Base-by-base conservation (phyloP, 345 rosid species). In the Populus tremula region DNA sequence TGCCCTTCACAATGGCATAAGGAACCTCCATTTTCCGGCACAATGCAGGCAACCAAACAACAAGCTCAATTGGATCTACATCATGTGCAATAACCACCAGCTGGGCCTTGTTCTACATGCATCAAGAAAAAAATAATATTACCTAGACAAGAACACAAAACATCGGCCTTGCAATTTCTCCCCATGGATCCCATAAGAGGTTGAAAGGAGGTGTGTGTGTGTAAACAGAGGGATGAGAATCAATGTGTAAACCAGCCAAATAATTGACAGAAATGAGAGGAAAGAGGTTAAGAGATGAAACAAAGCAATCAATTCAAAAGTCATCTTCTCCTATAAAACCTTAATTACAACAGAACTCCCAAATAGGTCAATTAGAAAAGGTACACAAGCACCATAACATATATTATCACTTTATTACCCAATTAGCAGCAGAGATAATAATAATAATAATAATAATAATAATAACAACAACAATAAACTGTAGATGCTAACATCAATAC, bases 21-120 rank as follows among this genome's bases (percentile, higher is more conserved):
- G 97, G 97, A 41, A 92, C 90, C 84, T 92, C 97, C 94, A 92
- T 90, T 84, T 92, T 92, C 54, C 97, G 88, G 82, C 97, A 92
- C 20, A 92, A 76, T n/a, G 97, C 92, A 61, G 97, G 97, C 35
- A 92, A 81, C 97, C 97, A 92, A 5, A 92, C 93, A 63, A 92
- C 97, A 85, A 92, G 82, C 86, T 92, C 97, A 39, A 92, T 92
- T 18, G 97, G 97, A 77, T 92, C 94, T 23, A 92, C 97, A 80
- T 92, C 97, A 67, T 91, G 97, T 27, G 97, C 97, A 16, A 92
- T 92, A 65, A 92, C 87, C 38, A 92, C 97, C 83, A 91, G 66
- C 67, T 89, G 95, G 10, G 93, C 95, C 80, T 89, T 91, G 79
- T 91, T 91, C 95, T 91, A 79, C 80, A 82, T n/a, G 50, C 5